These are phyloP conservation scores for Lipomyces sp. DNA, from an alignment of 805 yeast genomes.

Conservation along the genomic window DNA sequence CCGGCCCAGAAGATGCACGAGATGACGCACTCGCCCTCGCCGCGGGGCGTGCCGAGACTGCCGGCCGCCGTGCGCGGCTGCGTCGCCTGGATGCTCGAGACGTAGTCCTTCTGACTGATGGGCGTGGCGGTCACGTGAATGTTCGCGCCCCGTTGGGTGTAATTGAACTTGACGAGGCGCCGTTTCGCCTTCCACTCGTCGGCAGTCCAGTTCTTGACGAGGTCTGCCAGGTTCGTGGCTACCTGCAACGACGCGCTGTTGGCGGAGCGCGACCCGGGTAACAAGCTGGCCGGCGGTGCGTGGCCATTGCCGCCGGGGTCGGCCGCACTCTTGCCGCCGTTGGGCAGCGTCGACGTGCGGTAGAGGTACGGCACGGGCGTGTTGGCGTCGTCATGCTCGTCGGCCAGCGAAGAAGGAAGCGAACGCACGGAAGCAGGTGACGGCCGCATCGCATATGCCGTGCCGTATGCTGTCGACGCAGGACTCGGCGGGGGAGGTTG, in stretches of 20 bases:
- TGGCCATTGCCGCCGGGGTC: constrained; percentile 8
- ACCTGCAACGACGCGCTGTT: constrained; percentile 35
- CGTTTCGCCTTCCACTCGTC: constrained; percentile 46
- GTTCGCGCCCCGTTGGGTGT: constrained; percentile 20
- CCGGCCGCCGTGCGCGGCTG: neutral
- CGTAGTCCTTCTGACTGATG: constrained; percentile 18
- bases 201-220: constrained; percentile 48
- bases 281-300: constrained; percentile 1
- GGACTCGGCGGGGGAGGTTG: no score
- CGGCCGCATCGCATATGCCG: no score
- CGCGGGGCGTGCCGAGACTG: constrained; percentile 6
- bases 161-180: constrained; percentile 47
- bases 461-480: no score
- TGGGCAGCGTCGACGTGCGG: constrained; percentile 21
- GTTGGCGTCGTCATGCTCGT: constrained; percentile 3
- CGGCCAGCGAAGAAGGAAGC: no score
- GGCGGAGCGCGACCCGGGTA: neutral
- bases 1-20: constrained; percentile 57
- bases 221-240: constrained; percentile 35
- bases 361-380: constrained; percentile 10
- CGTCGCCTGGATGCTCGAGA: constrained; percentile 4
- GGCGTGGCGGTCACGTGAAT: constrained; percentile 37
- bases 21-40: constrained; percentile 22
- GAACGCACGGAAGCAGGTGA: no score
- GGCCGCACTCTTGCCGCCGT: constrained; percentile 13